Evolutionary conservation across 805 yeast genomes (phyloP), one percentile per base, ranked within the genome.

Genomic region (Grigorovia yakushimaensis): DNA sequence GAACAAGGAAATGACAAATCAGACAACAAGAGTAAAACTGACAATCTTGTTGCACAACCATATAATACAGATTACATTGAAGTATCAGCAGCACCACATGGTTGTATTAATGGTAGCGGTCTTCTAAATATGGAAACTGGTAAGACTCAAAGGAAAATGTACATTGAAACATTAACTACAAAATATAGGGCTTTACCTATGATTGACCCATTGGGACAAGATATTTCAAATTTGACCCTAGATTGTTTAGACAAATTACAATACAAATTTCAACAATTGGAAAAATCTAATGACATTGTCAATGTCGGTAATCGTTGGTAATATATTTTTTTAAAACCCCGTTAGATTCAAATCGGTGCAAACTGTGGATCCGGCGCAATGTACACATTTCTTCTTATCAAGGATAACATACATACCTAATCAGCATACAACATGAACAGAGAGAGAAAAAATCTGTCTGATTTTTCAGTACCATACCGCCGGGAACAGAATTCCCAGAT

Each of bases 41-140:
- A 15, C 19, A 30, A 42, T 15, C 1, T 52, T 11, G 69, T 54
- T 1, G 81, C 80, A 0, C 89, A 85, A 49, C 84, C 91, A 0
- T 65, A 76, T 30, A 71, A 69, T 39, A 81, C 85, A 55, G 93
- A 87, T 51, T 86, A 84, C 55, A 85, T 91, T 5, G 98, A 93
- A 58, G 84, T 93, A 41, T 91, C 88, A 96, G 98, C 98, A 0
- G 93, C 98, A 64, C 98, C 98, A 5, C 88, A 87, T 24, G 98
- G 98, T 1, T 93, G 98, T 60, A 85, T 89, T 48, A 93, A 91
- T 59, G 98, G 98, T 10, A 98, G 98, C 20, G 98, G 98, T 0
- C 89, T 88, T 57, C 75, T 88, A 18, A 73, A 77, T 4, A 72
- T 71, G 5, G 78, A 79, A 0, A 45, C 38, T 15, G 49, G 49